Base-by-base conservation (phyloP, 441 rosid genomes). In the Populus hybrid region DNA sequence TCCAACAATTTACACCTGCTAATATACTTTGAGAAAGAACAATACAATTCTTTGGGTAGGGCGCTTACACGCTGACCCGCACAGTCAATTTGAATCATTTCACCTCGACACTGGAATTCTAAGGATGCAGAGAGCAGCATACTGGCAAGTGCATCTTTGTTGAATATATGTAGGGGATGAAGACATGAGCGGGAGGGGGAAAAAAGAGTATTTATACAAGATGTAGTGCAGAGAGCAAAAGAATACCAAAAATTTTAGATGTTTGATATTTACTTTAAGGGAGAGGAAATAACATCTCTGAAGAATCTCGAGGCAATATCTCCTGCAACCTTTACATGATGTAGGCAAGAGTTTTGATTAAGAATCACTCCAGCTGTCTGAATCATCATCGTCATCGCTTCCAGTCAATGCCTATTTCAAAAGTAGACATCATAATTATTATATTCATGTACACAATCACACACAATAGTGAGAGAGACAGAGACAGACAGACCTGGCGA, bases 351-450 rank as follows among this genome's bases (percentile, higher is more conserved):
- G 57, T 50, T 76, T 42, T 50, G 78, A 79, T 87, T 88, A 92
- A 75, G 92, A 87, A 82, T 95, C 99, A 69, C 98, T 92, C 99
- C 99, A 95, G 86, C 89, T 79, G 85, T 92, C 98, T 76, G 86
- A 86, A 86, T 94, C 94, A 11, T 91, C 91, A 42, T 92, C 99
- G 81, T 94, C 97, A 6, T 96, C 99, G 70, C 99, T 96, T 81
- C 98, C 98, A 78, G 91, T 90, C 78, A 88, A 87, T 75, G 98
- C 98, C 99, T 96, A 82, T 78, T 82, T 70, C 68, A 83, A 50
- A 69, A 78, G 46, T 75, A 53, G 80, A 67, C 36, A 70, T 57
- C 61, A 76, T 77, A 70, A 72, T 61, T 63, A 16, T 21, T 34
- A 46, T 18, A 66, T 7, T 16, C n/a, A n/a, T 2, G 34, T 9